Evolutionary conservation across 331 rosid genomes (phyloP).

Genomic region (Pyracantha coccinea): DNA sequence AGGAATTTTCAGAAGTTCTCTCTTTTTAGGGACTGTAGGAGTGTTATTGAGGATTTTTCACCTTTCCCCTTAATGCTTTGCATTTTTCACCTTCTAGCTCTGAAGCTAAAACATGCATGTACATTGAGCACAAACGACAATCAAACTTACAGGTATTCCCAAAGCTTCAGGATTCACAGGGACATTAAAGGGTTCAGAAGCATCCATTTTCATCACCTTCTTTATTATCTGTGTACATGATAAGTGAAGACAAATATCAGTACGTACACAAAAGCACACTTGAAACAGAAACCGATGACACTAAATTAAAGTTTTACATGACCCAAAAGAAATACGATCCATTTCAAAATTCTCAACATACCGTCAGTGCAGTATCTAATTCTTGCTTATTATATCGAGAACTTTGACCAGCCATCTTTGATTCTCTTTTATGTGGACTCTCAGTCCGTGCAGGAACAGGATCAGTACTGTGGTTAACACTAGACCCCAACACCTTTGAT

Average conservation of each 20-base stretch:
- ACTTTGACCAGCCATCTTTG: conserved; percentile 28
- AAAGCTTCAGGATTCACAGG: conserved; percentile 90
- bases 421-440: conserved; percentile 34
- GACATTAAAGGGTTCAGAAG: conserved; percentile 87
- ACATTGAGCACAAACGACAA: neutral
- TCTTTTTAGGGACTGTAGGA: neutral
- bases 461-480: conserved; percentile 29
- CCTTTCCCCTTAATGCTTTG: neutral
- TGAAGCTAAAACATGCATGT: neutral
- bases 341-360: conserved; percentile 20
- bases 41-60: neutral
- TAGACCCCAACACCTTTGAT: conserved; percentile 53
- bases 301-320: neutral
- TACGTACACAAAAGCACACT: neutral
- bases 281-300: conserved; percentile 6
- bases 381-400: conserved; percentile 54
- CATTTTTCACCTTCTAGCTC: neutral
- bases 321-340: conserved; percentile 8
- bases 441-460: conserved; percentile 13
- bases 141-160: conserved; percentile 82
- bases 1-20: neutral
- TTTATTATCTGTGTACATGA: conserved; percentile 49
- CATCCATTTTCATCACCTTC: conserved; percentile 97
- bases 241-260: conserved; percentile 7
- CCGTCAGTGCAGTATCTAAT: conserved; percentile 62